Evolutionary conservation across 202 grass and related monocot genomes (phyloP), one percentile per base, ranked within the genome.

Genomic region (Brachypodium distachyon): DNA sequence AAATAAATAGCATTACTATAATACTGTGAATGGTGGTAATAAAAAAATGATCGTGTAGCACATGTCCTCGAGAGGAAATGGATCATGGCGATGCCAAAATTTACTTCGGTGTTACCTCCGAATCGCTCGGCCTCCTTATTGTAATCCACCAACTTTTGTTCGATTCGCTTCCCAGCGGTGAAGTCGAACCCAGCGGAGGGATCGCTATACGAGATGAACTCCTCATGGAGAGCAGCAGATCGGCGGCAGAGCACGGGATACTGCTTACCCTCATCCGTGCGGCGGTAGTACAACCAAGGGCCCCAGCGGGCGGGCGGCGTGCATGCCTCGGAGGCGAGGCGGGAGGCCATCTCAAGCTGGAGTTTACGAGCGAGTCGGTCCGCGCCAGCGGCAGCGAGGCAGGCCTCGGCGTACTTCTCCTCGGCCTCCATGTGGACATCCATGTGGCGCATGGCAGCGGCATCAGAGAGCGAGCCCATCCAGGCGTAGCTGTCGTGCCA

Each of bases 371-470:
- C 77, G 60, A 92, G 82, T 9, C 89, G 79, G 60, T 98, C 89
- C 1, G 83, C 89, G 19, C 85, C 95, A 10, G 82, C 58, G 48
- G 82, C 83, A 7, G 85, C 80, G 42, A 98, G 75, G 74, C 83
- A 90, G 19, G 96, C 96, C 70, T 95, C 96, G 27, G 85, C 60
- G 83, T 99, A 98, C 77, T 83, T 95, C 87, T 98, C 91, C 85
- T 98, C 91, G 40, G 90, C 89, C 80, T 98, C 91, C 87, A 98
- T 88, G 87, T 87, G 87, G 2, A 94, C 53, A 43, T 92, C 95
- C 95, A 98, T 98, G 89, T 98, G 95, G 74, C 91, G 95, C 95
- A 95, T 98, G 49, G 95, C 84, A 29, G 93, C 89, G 61, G 84
- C 54, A 77, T 98, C 89, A 34, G 89, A 77, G 34, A 98, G 89